Conservation (phyloP, 1,284 basidiomycete species). For the Cerrena zonata region DNA sequence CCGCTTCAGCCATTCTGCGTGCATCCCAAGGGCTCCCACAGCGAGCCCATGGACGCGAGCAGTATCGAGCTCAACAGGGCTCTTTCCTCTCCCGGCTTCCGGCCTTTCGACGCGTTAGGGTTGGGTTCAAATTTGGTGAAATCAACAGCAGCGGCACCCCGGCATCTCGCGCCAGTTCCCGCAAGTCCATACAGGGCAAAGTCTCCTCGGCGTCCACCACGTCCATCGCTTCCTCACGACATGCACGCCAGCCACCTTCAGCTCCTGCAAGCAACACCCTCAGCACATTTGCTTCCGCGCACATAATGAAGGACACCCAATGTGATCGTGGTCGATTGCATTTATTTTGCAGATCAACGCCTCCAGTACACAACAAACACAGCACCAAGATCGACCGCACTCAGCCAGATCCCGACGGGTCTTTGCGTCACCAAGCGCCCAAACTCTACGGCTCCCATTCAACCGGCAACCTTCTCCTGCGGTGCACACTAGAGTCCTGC, state of each 20-base stretch:
- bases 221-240: not conserved
- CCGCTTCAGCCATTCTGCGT: too few relatives aligned
- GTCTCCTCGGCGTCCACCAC: not conserved
- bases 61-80: not conserved
- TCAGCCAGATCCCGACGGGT: not conserved
- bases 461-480: not conserved
- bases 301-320: not conserved
- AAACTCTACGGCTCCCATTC: not conserved
- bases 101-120: not conserved
- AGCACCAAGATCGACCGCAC: not conserved
- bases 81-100: not conserved
- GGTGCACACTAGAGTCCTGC: not conserved
- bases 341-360: not conserved
- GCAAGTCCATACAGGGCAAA: not conserved
- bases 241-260: not conserved
- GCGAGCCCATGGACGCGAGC: not conserved
- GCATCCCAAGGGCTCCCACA: not conserved
- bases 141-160: not conserved
- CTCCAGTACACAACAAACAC: not conserved
- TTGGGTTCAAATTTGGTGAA: not conserved
- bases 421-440: not conserved
- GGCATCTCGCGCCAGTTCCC: not conserved
- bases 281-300: not conserved
- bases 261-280: not conserved
- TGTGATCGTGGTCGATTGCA: not conserved